A percentile compares a stretch with the other conserved stretches of the same genome.
Conservation (phyloP, 169 alveolate species). For the Neospora caninum region DNA sequence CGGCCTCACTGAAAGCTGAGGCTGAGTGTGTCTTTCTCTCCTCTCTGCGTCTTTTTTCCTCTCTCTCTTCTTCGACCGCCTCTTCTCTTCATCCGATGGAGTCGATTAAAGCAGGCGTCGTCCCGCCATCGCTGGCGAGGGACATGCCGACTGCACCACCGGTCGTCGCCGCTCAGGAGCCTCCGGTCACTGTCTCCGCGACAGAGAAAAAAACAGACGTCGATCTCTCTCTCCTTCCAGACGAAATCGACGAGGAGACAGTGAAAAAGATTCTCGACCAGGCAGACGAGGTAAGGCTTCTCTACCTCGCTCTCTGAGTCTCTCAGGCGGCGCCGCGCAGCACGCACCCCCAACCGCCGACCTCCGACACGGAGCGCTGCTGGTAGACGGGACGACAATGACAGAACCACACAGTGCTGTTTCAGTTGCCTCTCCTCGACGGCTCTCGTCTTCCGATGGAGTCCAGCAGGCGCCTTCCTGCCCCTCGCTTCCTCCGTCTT, state of each 20-base stretch:
- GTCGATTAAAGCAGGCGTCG: background rate
- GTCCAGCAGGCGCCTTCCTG: too few species aligned
- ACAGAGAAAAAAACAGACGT: background rate
- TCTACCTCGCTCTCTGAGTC: too few species aligned
- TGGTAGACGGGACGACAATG: too few species aligned
- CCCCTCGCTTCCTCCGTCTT: too few species aligned
- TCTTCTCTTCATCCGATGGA: background rate
- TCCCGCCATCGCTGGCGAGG: background rate
- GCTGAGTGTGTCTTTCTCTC: background rate
- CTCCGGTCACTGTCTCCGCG: background rate
- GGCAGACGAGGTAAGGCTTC: slow-evolving; percentile 49
- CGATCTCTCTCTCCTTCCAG: slow-evolving; percentile 30
- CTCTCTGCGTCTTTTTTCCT: background rate
- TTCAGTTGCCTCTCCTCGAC: too few species aligned
- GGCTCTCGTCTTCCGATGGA: too few species aligned
- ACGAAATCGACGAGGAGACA: slow-evolving; percentile 42
- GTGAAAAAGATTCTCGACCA: slow-evolving; percentile 52
- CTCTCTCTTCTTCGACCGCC: background rate
- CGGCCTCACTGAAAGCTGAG: too few species aligned
- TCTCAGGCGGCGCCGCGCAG: too few species aligned
- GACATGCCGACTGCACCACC: background rate
- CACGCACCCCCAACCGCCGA: too few species aligned
- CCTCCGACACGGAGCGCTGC: too few species aligned
- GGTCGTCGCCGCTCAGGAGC: background rate
- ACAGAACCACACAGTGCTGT: too few species aligned